Evolutionary conservation across 2,329 filamentous ascomycete species (phyloP), one percentile per base, ranked within the genome.

Genomic region (Alternaria tenuissima): DNA sequence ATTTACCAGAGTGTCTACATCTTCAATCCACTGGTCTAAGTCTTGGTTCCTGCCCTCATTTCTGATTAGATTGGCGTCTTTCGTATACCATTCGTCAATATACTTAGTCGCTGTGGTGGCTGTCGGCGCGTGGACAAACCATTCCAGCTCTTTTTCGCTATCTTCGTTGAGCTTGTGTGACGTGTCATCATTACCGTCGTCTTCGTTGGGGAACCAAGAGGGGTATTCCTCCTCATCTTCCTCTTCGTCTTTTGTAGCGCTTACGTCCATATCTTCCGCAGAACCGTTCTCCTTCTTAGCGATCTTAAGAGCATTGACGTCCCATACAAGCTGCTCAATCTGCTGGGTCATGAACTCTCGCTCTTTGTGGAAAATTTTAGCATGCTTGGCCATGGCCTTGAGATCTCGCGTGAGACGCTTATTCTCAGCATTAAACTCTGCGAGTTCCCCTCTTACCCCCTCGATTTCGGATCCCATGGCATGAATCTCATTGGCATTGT

Each of bases 401-500:
- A 57, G 54, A 18, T 28, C 46, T 34, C 6, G 7, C 3, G 34
- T 18, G 22, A 57, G 54, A 16, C 14, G 4, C 6, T 26, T 18
- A 7, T 57, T 57, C 12, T 49, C 54, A n/a, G 2, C 1, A 24
- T 12, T 18, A 18, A 49, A 16, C 46, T 51, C 36, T 22, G 36
- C 24, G n/a, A 42, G 38, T 14, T 51, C 20, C 7, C 24, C 38
- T 14, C 41, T 24, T 8, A 49, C 14, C 16, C 26, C 43, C 11
- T 39, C 8, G 30, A 49, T 41, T 7, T 41, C 28, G n/a, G 22
- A 26, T 41, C 39, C 32, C 43, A 56, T 30, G n/a, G 53, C 44
- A 26, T 43, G 55, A 18, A 57, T 44, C 16, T 36, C 52, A 24
- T 46, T 32, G 7, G 52, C 52, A 28, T 38, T 36, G 18, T 44